A percentile compares a stretch with the other conserved stretches of the same genome.
These are phyloP conservation scores for Fragaria iinumae DNA, from an alignment of 306 rosid species.

Conservation along the genomic window DNA sequence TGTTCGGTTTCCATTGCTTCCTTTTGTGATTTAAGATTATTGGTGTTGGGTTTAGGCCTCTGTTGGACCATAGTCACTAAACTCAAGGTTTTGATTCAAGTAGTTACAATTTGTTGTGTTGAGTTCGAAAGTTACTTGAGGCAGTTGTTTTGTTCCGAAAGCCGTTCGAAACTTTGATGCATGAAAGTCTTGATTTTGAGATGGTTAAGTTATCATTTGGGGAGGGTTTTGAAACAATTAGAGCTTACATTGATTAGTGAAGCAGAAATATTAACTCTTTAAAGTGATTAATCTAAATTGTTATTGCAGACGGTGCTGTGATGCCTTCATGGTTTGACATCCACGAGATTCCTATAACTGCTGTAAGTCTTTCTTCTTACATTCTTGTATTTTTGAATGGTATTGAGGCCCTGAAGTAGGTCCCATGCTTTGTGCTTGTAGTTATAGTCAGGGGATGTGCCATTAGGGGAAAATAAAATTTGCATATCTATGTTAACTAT, in stretches of 20 bases:
- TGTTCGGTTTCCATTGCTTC: background rate
- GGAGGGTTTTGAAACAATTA: background rate
- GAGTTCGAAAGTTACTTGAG: background rate
- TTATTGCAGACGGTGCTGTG: constrained; percentile 56
- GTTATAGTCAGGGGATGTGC: background rate
- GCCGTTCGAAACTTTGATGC: background rate
- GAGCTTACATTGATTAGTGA: background rate
- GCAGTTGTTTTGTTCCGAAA: background rate
- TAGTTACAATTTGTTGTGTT: background rate
- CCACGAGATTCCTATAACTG: constrained; percentile 67
- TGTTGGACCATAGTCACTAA: background rate
- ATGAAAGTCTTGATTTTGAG: background rate
- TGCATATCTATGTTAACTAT: background rate
- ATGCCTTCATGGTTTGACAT: constrained; percentile 97
- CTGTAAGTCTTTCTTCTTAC: constrained; percentile 41
- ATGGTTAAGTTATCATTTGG: background rate
- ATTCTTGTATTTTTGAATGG: background rate
- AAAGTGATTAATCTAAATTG: constrained; percentile 20
- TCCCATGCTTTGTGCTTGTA: background rate
- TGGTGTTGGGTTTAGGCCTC: background rate
- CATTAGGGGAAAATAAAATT: background rate
- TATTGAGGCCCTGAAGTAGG: background rate
- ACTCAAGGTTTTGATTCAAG: background rate
- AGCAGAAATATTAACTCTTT: background rate
- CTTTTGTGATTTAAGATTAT: background rate